Conservation (phyloP, 805 yeast genomes). For the Nakazawaea laoshanensis region DNA sequence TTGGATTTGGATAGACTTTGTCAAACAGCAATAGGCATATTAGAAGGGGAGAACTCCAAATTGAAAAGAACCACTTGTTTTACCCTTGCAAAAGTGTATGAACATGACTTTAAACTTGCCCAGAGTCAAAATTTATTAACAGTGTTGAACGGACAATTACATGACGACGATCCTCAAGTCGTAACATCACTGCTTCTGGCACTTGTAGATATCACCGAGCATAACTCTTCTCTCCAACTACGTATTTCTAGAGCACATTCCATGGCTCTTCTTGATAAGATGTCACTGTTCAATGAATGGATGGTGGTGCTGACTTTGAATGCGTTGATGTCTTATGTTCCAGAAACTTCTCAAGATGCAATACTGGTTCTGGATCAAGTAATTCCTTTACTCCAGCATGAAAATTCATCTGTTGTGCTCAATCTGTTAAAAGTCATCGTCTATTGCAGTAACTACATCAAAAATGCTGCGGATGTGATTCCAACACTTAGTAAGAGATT, state of each 20-base stretch:
- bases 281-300: slow-evolving; percentile 58
- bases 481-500: slow-evolving; percentile 48
- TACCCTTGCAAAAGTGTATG: slow-evolving; percentile 61
- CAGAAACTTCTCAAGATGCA: slow-evolving; percentile 62
- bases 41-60: slow-evolving; percentile 35
- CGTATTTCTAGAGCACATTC: slow-evolving; percentile 44
- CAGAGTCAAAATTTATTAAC: slow-evolving; percentile 34
- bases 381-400: slow-evolving; percentile 69
- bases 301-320: slow-evolving; percentile 59
- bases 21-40: slow-evolving; percentile 23
- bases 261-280: slow-evolving; percentile 26
- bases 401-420: slow-evolving; percentile 72
- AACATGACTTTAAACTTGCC: slow-evolving; percentile 39
- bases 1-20: slow-evolving; percentile 25
- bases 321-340: slow-evolving; percentile 61
- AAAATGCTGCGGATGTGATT: slow-evolving; percentile 42
- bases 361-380: slow-evolving; percentile 52
- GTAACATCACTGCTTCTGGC: slow-evolving; percentile 69
- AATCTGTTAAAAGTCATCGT: slow-evolving; percentile 67
- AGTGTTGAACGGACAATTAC: slow-evolving; percentile 41
- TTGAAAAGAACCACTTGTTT: slow-evolving; percentile 66
- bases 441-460: slow-evolving; percentile 66
- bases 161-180: slow-evolving; percentile 50
- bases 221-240: slow-evolving; percentile 37
- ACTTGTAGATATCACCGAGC: slow-evolving; percentile 55